Base-by-base conservation (phyloP, 768 basidiomycete species). In the Grammothele lineata region DNA sequence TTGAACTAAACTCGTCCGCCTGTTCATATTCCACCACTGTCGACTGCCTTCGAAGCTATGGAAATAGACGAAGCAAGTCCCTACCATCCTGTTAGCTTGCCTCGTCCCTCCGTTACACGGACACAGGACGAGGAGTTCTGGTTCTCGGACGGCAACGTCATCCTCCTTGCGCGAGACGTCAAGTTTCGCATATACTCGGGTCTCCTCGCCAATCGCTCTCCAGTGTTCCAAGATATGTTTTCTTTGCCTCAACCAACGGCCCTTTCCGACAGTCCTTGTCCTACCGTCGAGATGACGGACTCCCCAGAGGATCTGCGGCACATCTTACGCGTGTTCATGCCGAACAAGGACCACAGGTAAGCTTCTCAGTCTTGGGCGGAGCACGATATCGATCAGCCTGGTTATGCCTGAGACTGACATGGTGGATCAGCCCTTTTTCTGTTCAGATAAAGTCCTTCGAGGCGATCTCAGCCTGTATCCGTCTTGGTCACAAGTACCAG, bases 141-240 rank as follows among this genome's bases (percentile, higher is more conserved):
- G 62, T 62, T 58, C 37, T 43, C 54, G 4, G 64, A 66, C 45
- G 57, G 65, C 3, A 60, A 45, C n/a, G 45, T 66, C 35, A 52
- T 64, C 15, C 27, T 66, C 10, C 40, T 54, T n/a, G 60, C 62
- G 5, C 54, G 56, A 17, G 37, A 56, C 23, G 55, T 48, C 14
- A 50, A 51, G 3, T 65, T 59, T 40, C 54, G 57, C 4, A 56
- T 66, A 7, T 59, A 56, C 34, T 46, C 54, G n/a, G 59, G 54
- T 21, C 26, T 61, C 17, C 43, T 66, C 7, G 43, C 59, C 12
- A 33, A 40, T 14, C 51, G 52, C 5, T 64, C 62, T 4, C 35
- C 59, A 0, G 53, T 66, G 3, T 62, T 61, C 37, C 34, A 22
- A 5, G 49, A 54, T n/a, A n/a, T n/a, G n/a, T n/a, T 36, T 48